A percentile compares a stretch with the other conserved stretches of the same genome.
phyloP scores from a whole-genome alignment of 257 asterid genomes.

The Petrea volubilis region DNA sequence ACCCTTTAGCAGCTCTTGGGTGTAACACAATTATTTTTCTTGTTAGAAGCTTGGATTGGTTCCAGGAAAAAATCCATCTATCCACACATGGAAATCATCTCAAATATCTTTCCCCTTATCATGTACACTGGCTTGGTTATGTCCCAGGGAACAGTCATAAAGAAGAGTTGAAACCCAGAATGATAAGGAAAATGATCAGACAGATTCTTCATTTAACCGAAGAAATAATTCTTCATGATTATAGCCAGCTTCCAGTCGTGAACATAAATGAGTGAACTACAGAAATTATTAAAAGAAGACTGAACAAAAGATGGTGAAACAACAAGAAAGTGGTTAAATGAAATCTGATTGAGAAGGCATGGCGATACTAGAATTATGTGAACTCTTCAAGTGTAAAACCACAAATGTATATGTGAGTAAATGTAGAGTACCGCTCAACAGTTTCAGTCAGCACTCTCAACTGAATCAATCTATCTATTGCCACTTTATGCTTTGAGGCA shows the following conservation, averaged over 20 bases:
- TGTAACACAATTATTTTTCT: not conserved
- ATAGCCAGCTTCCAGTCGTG: not conserved
- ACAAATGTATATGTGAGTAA: constrained; percentile 4
- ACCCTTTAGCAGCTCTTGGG: not conserved
- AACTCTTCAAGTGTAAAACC: not conserved
- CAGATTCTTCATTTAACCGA: not conserved
- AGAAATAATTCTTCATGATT: not conserved
- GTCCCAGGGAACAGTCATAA: not conserved
- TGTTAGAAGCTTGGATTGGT: not conserved
- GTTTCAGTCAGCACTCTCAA: constrained; percentile 80
- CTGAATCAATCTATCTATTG: constrained; percentile 83
- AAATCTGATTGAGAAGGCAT: not conserved
- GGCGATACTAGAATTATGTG: not conserved
- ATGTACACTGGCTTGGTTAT: not conserved
- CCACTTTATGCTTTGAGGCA: constrained; percentile 79
- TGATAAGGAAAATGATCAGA: not conserved
- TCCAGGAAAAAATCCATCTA: not conserved
- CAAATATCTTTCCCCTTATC: not conserved
- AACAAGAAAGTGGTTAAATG: not conserved
- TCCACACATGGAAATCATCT: not conserved
- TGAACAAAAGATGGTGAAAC: not conserved
- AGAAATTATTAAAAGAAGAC: not conserved
- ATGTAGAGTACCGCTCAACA: constrained; percentile 68
- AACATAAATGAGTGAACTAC: not conserved
- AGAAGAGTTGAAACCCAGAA: not conserved